A percentile compares a stretch with the other conserved stretches of the same genome.
phyloP scores from a whole-genome alignment of 176 grass and related monocot species.

The Raddia guianensis region DNA sequence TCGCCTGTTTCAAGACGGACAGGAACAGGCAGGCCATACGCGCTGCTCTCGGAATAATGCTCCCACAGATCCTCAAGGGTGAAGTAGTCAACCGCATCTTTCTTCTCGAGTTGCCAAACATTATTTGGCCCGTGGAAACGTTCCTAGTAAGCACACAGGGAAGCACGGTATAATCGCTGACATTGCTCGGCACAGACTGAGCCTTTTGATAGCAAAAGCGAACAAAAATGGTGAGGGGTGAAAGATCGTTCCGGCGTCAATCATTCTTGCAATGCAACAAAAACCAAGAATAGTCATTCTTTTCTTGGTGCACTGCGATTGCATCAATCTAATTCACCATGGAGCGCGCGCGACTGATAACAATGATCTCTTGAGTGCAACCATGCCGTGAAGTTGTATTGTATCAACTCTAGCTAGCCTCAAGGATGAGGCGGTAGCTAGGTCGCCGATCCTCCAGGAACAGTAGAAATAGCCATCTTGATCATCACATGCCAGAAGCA shows the following conservation, averaged over 20 bases:
- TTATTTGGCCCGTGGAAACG: slow-evolving; percentile 42
- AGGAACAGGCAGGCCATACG: slow-evolving; percentile 54
- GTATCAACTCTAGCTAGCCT: too few relatives aligned
- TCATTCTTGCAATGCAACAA: background rate
- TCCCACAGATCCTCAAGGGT: slow-evolving; percentile 62
- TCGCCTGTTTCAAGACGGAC: slow-evolving; percentile 27
- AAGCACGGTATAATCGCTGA: background rate
- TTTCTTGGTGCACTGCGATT: background rate
- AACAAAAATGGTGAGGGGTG: background rate
- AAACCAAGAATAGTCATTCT: background rate
- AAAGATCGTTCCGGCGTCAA: too few relatives aligned
- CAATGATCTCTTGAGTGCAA: background rate
- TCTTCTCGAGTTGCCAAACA: slow-evolving; percentile 50
- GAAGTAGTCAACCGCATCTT: slow-evolving; percentile 56
- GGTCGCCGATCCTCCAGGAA: background rate
- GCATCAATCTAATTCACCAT: background rate
- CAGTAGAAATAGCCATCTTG: background rate
- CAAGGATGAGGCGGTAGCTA: background rate
- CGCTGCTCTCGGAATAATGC: slow-evolving; percentile 59
- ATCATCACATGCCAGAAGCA: background rate
- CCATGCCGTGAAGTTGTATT: background rate
- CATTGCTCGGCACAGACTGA: background rate
- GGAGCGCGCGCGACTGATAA: background rate
- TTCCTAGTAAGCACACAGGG: slow-evolving; percentile 22
- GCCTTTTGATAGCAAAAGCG: background rate